Percentiles rank a stretch among this genome's conserved stretches.
Evolutionary conservation across 176 grass and related monocot genomes (phyloP).

Genomic region (Aegilops longissima): DNA sequence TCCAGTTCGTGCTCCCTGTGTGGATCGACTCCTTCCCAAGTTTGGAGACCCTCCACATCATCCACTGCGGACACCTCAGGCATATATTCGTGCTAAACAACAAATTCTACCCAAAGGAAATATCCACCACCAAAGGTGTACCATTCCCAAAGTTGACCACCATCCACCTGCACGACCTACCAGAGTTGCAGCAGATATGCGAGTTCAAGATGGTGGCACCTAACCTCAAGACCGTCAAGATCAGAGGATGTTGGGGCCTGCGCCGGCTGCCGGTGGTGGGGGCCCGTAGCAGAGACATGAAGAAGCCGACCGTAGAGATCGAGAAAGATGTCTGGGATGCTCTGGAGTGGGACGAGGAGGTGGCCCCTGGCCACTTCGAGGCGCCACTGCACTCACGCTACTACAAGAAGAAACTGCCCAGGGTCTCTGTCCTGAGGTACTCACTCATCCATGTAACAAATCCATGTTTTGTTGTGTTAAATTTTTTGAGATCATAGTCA

Average conservation of each 20-base stretch:
- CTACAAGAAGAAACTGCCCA: background rate
- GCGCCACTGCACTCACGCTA: background rate
- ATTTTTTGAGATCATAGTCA: too few species aligned
- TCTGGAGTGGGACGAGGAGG: background rate
- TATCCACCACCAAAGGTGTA: background rate
- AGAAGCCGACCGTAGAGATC: background rate
- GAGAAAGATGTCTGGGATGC: background rate
- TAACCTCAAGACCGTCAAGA: too few species aligned
- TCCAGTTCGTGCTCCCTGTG: conserved; percentile 1
- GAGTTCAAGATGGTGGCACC: too few species aligned
- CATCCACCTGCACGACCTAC: background rate
- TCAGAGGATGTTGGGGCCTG: too few species aligned
- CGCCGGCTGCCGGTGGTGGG: too few species aligned
- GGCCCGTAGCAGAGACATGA: too few species aligned
- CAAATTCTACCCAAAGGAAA: rapidly evolving
- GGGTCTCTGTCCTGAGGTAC: background rate
- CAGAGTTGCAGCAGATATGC: background rate
- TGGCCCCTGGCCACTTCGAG: background rate
- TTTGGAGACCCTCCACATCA: background rate
- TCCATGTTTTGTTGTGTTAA: too few species aligned
- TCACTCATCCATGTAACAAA: too few species aligned
- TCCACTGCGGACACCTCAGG: background rate
- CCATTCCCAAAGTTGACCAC: background rate
- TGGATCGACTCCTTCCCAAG: background rate
- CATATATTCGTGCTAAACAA: background rate